Percentiles rank a stretch among this genome's conserved stretches.
Evolutionary conservation across 139 green algal species (phyloP).

Genomic region (Micromonas pusilla): DNA sequence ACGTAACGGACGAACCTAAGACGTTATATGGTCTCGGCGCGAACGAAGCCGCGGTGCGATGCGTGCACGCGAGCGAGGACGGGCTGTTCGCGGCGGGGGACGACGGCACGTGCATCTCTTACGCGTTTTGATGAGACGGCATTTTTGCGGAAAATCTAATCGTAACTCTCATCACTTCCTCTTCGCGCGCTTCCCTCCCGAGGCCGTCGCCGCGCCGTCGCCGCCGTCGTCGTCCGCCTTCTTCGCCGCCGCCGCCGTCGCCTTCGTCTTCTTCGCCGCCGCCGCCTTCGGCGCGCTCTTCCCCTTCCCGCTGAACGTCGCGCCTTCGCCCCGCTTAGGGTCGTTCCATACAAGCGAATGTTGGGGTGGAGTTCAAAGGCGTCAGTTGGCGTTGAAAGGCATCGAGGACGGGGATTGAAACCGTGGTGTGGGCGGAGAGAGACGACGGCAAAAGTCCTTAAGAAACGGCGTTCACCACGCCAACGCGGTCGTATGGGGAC

Average conservation of each 20-base stretch:
- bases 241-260: background rate
- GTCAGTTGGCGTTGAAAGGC: too few relatives aligned
- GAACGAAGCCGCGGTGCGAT: background rate
- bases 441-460: too few relatives aligned
- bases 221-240: too few relatives aligned
- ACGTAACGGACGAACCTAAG: background rate
- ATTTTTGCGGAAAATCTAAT: too few relatives aligned
- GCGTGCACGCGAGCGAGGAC: too few relatives aligned
- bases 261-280: background rate
- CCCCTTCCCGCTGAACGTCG: background rate
- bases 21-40: background rate
- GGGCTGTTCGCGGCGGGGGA: background rate
- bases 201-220: background rate
- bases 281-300: background rate
- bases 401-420: too few relatives aligned
- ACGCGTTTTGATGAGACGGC: background rate
- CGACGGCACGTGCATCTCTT: background rate
- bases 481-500: too few relatives aligned
- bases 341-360: too few relatives aligned
- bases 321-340: too few relatives aligned
- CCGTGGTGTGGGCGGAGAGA: too few relatives aligned
- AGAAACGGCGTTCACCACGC: too few relatives aligned
- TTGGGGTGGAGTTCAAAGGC: too few relatives aligned
- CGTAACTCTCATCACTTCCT: background rate
- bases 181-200: background rate